Percentiles rank a stretch among this genome's conserved stretches.
phyloP scores from a whole-genome alignment of 2,329 filamentous ascomycete species.

The Curvularia sp. region DNA sequence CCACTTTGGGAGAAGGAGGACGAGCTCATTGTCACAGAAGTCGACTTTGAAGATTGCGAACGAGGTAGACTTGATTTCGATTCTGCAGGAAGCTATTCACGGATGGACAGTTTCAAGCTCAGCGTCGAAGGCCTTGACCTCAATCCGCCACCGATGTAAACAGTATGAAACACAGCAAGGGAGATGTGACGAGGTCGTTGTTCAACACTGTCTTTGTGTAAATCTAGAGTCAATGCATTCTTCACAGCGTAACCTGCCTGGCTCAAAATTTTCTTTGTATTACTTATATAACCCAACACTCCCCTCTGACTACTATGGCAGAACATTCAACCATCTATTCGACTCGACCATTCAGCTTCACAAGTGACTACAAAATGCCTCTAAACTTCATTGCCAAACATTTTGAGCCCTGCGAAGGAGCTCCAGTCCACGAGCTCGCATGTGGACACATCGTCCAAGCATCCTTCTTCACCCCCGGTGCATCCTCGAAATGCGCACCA shows the following conservation, averaged over 20 bases:
- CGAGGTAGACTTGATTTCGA: slow-evolving; percentile 83
- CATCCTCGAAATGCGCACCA: slow-evolving; percentile 8
- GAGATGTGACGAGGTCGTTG: background rate
- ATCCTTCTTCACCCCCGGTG: background rate
- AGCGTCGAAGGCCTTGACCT: slow-evolving; percentile 67
- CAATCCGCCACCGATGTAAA: slow-evolving; percentile 61
- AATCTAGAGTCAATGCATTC: background rate
- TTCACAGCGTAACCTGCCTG: background rate
- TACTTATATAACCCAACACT: background rate
- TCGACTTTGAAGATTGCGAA: slow-evolving; percentile 88
- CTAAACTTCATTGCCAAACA: slow-evolving; percentile 1
- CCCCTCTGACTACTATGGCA: background rate
- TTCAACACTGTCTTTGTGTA: background rate
- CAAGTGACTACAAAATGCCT: background rate
- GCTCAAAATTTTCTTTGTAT: background rate
- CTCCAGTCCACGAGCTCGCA: slow-evolving; percentile 2
- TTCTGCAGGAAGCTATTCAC: slow-evolving; percentile 83
- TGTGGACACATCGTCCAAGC: slow-evolving; percentile 6
- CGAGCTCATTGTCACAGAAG: slow-evolving; percentile 71
- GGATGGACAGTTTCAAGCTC: slow-evolving; percentile 70
- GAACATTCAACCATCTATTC: background rate
- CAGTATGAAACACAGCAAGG: background rate
- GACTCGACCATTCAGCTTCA: background rate
- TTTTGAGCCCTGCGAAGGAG: background rate
- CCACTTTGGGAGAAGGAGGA: slow-evolving; percentile 82